Percentiles rank a stretch among this genome's conserved stretches.
Conservation (phyloP, 2,329 filamentous ascomycete species). For the Nemania serpens region DNA sequence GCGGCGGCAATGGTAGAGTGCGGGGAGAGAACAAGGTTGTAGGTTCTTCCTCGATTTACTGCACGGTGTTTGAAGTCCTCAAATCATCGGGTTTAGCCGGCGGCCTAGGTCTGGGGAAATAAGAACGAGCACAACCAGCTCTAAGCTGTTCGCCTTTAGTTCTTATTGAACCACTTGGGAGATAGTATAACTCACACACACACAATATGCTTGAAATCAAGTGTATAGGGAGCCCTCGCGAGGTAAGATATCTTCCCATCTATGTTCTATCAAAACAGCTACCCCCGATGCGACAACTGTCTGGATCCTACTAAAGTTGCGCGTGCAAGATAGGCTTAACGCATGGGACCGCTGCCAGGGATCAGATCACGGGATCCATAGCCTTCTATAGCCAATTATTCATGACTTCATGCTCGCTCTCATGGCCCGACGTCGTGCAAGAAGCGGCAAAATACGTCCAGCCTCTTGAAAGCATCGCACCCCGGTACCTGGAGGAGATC, state of each 20-base stretch:
- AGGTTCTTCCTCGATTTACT: not conserved
- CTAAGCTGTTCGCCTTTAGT: too few species aligned
- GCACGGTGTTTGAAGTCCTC: too few species aligned
- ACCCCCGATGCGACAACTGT: not conserved
- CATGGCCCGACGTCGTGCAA: conserved; percentile 40
- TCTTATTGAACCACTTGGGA: not conserved
- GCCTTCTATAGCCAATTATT: conserved; percentile 45
- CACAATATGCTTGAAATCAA: conserved; percentile 27
- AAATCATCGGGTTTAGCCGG: too few species aligned
- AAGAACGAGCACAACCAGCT: too few species aligned
- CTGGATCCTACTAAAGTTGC: conserved; percentile 14
- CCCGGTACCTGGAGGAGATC: conserved; percentile 50
- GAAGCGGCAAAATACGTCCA: conserved; percentile 53
- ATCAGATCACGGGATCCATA: conserved; percentile 42
- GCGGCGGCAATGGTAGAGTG: too few species aligned
- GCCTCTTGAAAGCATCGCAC: conserved; percentile 45
- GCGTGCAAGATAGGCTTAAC: conserved; percentile 42
- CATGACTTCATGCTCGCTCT: conserved; percentile 38
- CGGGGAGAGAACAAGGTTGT: too few species aligned
- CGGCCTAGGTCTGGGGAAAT: too few species aligned
- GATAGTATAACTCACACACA: not conserved
- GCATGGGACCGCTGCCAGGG: conserved; percentile 41
- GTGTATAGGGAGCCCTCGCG: conserved; percentile 23
- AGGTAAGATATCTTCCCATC: conserved; percentile 3
- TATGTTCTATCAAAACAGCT: not conserved